phyloP scores from a whole-genome alignment of 345 rosid genomes.

The Erodium maritimum region DNA sequence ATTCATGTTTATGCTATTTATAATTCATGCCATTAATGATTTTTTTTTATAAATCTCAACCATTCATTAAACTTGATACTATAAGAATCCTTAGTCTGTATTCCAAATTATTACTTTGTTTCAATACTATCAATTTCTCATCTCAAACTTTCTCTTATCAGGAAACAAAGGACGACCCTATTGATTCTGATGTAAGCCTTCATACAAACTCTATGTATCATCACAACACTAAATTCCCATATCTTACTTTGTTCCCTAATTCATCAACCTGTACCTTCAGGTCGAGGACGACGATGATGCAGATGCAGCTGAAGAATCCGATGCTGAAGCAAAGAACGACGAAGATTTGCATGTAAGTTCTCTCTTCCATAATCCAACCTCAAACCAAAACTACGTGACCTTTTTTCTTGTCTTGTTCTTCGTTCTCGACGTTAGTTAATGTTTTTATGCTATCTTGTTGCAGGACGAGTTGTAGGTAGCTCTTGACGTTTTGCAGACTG shows the following conservation, averaged over 20 bases:
- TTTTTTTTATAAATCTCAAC: no score
- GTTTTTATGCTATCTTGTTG: background rate
- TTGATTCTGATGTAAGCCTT: slow-evolving; percentile 65
- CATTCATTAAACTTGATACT: no score
- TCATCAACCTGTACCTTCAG: slow-evolving; percentile 19
- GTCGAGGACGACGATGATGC: slow-evolving; percentile 45
- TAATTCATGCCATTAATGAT: no score
- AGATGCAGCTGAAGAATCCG: slow-evolving; percentile 31
- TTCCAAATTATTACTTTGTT: background rate
- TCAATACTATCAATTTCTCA: background rate
- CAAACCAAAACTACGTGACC: background rate
- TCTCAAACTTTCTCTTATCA: slow-evolving; percentile 16
- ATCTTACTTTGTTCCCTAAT: background rate
- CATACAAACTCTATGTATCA: no score
- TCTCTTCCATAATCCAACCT: background rate
- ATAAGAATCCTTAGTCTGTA: no score
- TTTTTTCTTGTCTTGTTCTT: background rate
- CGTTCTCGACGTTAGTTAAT: background rate
- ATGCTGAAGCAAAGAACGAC: slow-evolving; percentile 32
- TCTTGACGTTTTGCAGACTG: no score
- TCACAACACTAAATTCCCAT: background rate
- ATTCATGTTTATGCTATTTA: no score
- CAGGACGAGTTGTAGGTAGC: background rate
- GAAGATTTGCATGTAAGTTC: slow-evolving; percentile 28
- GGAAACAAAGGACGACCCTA: slow-evolving; percentile 58